These are phyloP conservation scores for Geranium rotundifolium DNA, from an alignment of 345 rosid species.

Conservation along the genomic window DNA sequence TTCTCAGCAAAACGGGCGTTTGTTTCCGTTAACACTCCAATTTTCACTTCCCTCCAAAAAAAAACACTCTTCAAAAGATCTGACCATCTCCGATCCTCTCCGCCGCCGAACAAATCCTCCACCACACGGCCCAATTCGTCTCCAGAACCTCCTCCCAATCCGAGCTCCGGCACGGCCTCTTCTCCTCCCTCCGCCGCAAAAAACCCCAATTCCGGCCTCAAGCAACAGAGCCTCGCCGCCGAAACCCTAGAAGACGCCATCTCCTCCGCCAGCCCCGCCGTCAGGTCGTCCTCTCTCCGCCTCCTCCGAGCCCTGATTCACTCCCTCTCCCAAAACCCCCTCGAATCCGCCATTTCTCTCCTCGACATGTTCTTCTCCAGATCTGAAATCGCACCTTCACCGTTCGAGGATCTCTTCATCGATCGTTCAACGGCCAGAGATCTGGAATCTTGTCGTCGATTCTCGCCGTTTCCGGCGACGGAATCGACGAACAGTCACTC, in stretches of 20 bases:
- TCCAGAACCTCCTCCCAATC: slow-evolving; percentile 28
- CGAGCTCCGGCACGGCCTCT: slow-evolving; percentile 34
- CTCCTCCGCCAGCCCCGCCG: slow-evolving; percentile 16
- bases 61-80: too few species aligned
- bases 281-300: slow-evolving; percentile 33
- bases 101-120: slow-evolving; percentile 26
- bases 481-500: too few species aligned
- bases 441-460: slow-evolving; percentile 24
- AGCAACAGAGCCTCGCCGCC: slow-evolving; percentile 26
- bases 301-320: slow-evolving; percentile 39
- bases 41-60: too few species aligned
- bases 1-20: too few species aligned
- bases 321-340: slow-evolving; percentile 31
- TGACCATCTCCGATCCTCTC: neutral
- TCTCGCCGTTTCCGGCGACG: too few species aligned
- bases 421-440: slow-evolving; percentile 33
- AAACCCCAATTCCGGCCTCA: slow-evolving; percentile 15
- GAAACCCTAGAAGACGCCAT: slow-evolving; percentile 39
- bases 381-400: slow-evolving; percentile 31
- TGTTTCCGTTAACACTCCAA: too few species aligned
- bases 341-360: slow-evolving; percentile 26
- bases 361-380: slow-evolving; percentile 37
- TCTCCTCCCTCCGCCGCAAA: slow-evolving; percentile 25
- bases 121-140: slow-evolving; percentile 25
- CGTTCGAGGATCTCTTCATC: slow-evolving; percentile 42